phyloP scores from a whole-genome alignment of 2,329 filamentous ascomycete species.

The Byssothecium circinans region DNA sequence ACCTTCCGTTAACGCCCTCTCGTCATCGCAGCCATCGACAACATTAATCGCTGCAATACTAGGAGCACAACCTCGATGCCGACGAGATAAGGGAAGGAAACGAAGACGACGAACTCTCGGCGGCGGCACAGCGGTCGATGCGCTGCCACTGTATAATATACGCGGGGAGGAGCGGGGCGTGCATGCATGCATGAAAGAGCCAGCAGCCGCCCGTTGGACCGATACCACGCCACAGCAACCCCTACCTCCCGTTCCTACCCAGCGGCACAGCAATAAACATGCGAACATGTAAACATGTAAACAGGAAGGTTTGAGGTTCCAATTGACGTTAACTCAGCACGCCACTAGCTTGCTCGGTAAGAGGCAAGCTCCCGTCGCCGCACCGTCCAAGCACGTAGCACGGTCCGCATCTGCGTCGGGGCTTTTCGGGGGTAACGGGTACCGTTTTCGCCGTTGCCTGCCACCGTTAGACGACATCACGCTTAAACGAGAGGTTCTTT shows the following conservation, averaged over 20 bases:
- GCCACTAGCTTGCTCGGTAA: constrained; percentile 11
- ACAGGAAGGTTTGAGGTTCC: constrained; percentile 6
- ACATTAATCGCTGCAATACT: too few relatives aligned
- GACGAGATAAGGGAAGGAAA: too few relatives aligned
- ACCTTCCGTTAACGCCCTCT: too few relatives aligned
- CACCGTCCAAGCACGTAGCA: too few relatives aligned
- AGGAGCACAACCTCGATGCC: too few relatives aligned
- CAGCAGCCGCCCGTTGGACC: not conserved
- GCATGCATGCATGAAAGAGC: constrained; percentile 6
- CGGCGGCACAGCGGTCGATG: not conserved
- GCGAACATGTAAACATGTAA: not conserved
- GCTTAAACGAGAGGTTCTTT: too few relatives aligned
- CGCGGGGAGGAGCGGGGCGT: constrained; percentile 14
- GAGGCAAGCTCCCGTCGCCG: not conserved
- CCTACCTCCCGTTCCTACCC: not conserved
- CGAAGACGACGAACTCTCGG: not conserved
- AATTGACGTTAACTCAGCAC: constrained; percentile 11
- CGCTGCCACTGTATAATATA: constrained; percentile 13
- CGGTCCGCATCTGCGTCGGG: constrained; percentile 5
- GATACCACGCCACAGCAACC: not conserved
- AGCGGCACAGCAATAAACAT: not conserved
- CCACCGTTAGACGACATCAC: too few relatives aligned
- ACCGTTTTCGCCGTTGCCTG: too few relatives aligned
- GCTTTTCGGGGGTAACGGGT: not conserved
- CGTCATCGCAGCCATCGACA: too few relatives aligned